These are phyloP conservation scores for Tilletia setariae DNA, from an alignment of 1,284 basidiomycete genomes.

Conservation along the genomic window DNA sequence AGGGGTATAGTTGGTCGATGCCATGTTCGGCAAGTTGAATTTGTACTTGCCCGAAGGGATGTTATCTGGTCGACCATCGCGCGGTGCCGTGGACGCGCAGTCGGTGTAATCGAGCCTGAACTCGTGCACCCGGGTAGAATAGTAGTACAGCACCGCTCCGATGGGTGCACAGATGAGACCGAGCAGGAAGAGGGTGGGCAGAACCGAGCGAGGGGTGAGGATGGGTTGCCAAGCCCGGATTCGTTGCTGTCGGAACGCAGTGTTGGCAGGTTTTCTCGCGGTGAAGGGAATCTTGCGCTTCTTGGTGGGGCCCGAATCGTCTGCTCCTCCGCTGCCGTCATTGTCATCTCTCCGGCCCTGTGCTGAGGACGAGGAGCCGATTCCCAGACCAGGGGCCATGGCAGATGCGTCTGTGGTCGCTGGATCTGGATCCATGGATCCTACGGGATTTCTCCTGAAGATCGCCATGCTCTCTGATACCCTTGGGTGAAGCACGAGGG, in stretches of 20 bases:
- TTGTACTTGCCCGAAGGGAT: conserved; percentile 68
- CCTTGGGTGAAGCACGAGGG: too few relatives aligned
- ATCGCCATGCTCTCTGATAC: neutral
- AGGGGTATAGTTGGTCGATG: neutral
- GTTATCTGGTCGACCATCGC: conserved; percentile 55
- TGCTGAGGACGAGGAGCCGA: too few relatives aligned
- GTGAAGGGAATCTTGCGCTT: neutral
- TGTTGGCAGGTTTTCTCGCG: conserved; percentile 62
- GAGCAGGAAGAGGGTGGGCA: conserved; percentile 92
- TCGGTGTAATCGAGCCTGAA: conserved; percentile 93
- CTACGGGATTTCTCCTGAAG: conserved; percentile 5
- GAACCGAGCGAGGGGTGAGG: conserved; percentile 90
- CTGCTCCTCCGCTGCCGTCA: too few relatives aligned
- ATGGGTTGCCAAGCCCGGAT: conserved; percentile 99
- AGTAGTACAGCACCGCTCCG: conserved; percentile 71
- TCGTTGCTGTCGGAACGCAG: conserved; percentile 98
- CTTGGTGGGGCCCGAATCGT: neutral
- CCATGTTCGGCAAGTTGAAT: conserved; percentile 60
- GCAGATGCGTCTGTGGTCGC: conserved; percentile 11
- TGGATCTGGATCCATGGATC: conserved; percentile 6
- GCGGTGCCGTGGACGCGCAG: conserved; percentile 58
- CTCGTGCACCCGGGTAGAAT: conserved; percentile 65
- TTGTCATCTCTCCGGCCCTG: too few relatives aligned
- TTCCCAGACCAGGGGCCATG: neutral
- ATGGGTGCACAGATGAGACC: conserved; percentile 94